Percentiles rank a stretch among this genome's conserved stretches.
These are phyloP conservation scores for Clitopilus passeckerianus DNA, from an alignment of 768 basidiomycete genomes.

Conservation along the genomic window DNA sequence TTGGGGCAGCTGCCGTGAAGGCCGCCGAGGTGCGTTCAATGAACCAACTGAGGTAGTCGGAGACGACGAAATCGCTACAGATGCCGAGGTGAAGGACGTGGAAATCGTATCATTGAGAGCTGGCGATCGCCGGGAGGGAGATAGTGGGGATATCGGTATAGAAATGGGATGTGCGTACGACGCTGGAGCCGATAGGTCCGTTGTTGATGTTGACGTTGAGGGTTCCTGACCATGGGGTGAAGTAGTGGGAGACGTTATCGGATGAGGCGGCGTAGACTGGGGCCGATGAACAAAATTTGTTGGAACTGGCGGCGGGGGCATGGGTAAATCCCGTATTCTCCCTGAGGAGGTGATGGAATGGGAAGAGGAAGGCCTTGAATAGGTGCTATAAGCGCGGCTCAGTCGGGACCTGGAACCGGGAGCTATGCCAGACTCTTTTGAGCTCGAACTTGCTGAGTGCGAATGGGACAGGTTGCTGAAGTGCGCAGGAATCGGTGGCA, in stretches of 20 bases:
- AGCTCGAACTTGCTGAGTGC: conserved; percentile 5
- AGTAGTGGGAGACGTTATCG: conserved; percentile 8
- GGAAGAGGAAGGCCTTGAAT: conserved; percentile 8
- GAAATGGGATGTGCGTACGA: neutral
- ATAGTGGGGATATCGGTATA: neutral
- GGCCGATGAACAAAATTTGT: conserved; percentile 10
- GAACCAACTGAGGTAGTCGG: neutral
- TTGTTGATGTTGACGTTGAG: neutral
- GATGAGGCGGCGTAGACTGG: conserved; percentile 18
- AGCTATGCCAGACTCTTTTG: neutral
- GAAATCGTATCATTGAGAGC: neutral
- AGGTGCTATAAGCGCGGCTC: neutral
- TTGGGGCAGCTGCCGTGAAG: neutral
- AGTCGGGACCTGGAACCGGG: neutral
- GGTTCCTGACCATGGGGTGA: neutral
- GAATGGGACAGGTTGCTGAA: conserved; percentile 11
- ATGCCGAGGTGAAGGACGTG: neutral
- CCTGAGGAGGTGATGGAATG: conserved; percentile 10
- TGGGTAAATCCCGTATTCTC: conserved; percentile 16
- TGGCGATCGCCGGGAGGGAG: neutral
- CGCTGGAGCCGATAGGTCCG: neutral
- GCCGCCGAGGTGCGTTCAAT: neutral
- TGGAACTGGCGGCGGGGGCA: conserved; percentile 11
- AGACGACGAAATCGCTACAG: neutral
- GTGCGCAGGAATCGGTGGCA: conserved; percentile 30